Percentiles rank a stretch among this genome's conserved stretches.
phyloP scores from a whole-genome alignment of 2,329 filamentous ascomycete species.

The Thelonectria discophora region DNA sequence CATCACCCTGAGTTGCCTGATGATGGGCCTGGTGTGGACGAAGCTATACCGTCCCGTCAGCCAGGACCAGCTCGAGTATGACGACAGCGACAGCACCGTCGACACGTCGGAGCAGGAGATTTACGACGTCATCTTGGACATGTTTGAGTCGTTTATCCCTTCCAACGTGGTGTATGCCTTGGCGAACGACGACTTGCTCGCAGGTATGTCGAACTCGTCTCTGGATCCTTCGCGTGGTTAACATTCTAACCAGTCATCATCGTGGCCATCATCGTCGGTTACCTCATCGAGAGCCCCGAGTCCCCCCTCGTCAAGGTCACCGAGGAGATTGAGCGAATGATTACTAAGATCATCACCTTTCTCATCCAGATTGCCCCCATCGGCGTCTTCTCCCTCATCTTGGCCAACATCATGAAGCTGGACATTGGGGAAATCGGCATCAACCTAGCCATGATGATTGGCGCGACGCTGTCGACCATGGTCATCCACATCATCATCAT shows the following conservation, averaged over 20 bases:
- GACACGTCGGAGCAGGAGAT: constrained; percentile 47
- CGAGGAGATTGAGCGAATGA: constrained; percentile 58
- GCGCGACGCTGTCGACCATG: constrained; percentile 56
- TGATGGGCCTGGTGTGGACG: constrained; percentile 58
- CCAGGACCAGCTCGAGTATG: constrained; percentile 42
- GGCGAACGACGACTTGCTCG: constrained; percentile 56
- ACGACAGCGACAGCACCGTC: constrained; percentile 25
- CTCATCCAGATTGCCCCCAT: constrained; percentile 60
- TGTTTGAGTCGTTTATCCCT: constrained; percentile 60
- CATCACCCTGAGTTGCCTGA: constrained; percentile 56
- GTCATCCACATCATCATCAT: constrained; percentile 57
- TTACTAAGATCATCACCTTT: constrained; percentile 56
- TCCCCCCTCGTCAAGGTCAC: constrained; percentile 54
- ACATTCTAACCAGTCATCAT: constrained; percentile 51
- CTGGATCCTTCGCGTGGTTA: neutral
- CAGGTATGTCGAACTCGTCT: constrained; percentile 25
- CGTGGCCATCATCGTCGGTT: constrained; percentile 56
- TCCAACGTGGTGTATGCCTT: constrained; percentile 58
- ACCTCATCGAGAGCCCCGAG: constrained; percentile 50
- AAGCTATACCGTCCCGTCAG: constrained; percentile 53
- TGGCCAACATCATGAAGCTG: constrained; percentile 60
- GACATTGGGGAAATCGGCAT: constrained; percentile 57
- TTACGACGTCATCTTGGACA: constrained; percentile 55
- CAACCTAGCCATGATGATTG: constrained; percentile 61
- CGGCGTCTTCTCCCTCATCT: constrained; percentile 63